These are phyloP conservation scores for Infundibulicybe gibba DNA, from an alignment of 768 basidiomycete genomes.

Conservation along the genomic window DNA sequence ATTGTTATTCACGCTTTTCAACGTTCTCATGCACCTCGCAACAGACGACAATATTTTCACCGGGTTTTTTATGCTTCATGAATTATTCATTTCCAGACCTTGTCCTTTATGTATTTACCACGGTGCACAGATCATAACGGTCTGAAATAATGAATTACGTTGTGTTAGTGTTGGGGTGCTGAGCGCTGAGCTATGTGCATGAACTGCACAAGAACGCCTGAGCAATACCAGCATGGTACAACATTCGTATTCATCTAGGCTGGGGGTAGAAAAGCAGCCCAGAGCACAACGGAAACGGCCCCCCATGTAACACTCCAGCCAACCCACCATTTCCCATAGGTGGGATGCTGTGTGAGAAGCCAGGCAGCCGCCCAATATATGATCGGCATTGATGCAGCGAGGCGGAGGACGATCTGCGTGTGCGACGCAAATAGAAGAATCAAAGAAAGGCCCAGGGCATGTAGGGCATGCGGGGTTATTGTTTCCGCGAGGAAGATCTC, in stretches of 20 bases:
- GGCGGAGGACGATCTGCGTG: conserved; percentile 82
- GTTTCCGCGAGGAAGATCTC: conserved; percentile 29
- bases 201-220: too few species aligned
- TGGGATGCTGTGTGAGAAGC: conserved; percentile 47
- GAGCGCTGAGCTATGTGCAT: too few species aligned
- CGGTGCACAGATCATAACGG: too few species aligned
- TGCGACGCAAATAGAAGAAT: conserved; percentile 78
- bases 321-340: conserved; percentile 61
- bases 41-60: too few species aligned
- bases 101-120: too few species aligned
- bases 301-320: conserved; percentile 82
- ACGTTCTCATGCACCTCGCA: too few species aligned
- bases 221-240: too few species aligned
- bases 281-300: conserved; percentile 62
- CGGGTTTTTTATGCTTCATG: too few species aligned
- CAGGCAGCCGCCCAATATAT: conserved; percentile 85
- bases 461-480: conserved; percentile 70
- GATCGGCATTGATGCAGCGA: conserved; percentile 72
- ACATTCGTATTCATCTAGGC: conserved; percentile 44
- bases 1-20: too few species aligned
- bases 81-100: too few species aligned
- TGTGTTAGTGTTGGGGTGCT: too few species aligned
- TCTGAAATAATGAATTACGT: too few species aligned
- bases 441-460: conserved; percentile 58
- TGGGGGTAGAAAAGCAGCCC: conserved; percentile 88